Base-by-base conservation (phyloP, 140 eudicot genomes). In the Senecio squalidus region DNA sequence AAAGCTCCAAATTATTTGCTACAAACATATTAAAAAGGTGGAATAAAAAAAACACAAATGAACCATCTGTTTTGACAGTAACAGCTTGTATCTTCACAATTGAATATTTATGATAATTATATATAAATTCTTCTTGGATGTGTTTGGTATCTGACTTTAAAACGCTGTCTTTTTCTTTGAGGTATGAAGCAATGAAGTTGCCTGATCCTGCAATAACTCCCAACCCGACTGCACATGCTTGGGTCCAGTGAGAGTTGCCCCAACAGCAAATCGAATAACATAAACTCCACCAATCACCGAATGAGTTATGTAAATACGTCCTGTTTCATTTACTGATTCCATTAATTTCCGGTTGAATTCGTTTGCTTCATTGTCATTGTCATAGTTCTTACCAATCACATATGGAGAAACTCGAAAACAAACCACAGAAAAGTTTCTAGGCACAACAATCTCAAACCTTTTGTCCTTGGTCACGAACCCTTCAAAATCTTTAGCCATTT, bases 401-500 rank as follows among this genome's bases (percentile, higher is more conserved):
- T 6, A 44, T 4, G 0, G 50, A 44, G 2, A 44, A 44, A 17
- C 50, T 17, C 3, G 25, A 18, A 44, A 44, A 44, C 50, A 44
- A 16, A 75, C 80, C 40, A 64, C 23, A 24, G 67, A 59, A 43
- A 75, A 75, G 38, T 55, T 38, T n/a, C 80, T 60, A 17, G 75
- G 75, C 11, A 61, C 66, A 0, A 53, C 41, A 18, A 68, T 13
- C 55, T 61, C 75, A 34, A 74, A 68, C 66, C 75, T 51, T 34
- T 20, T 25, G 67, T 74, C 75, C 61, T 29, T 51, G 9, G n/a
- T 9, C 34, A 61, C 66, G 7, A 61, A 26, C 38, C 20, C 30
- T 54, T 74, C 76, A 45, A 79, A 79, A 34, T 70, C 41, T 10
- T 39, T 55, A 0, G 81, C 85, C 81, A 74, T 69, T 22, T 74